Percentiles rank a stretch among this genome's conserved stretches.
Conservation (phyloP, 1,284 basidiomycete species). For the Bjerkandera adusta region DNA sequence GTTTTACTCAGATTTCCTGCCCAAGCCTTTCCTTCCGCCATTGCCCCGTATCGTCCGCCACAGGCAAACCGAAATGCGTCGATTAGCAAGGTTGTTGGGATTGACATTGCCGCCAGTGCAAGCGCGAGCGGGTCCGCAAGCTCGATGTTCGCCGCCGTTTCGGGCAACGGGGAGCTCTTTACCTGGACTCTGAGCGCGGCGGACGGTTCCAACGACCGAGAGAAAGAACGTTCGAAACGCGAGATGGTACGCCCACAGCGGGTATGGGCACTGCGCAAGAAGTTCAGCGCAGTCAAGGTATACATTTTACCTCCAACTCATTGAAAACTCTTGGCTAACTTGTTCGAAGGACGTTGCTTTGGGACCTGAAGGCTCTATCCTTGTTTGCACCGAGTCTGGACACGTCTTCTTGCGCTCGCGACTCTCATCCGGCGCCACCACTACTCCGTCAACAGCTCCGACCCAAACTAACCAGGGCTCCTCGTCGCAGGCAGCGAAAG, state of each 20-base stretch:
- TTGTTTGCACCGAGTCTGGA: constrained; percentile 92
- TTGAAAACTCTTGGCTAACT: neutral
- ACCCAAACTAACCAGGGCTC: neutral
- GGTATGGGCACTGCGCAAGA: constrained; percentile 88
- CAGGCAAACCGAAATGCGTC: constrained; percentile 67
- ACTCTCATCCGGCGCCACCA: constrained; percentile 22
- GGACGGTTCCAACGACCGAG: constrained; percentile 24
- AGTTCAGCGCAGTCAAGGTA: constrained; percentile 82
- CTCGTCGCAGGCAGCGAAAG: constrained; percentile 41
- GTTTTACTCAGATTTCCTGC: constrained; percentile 48
- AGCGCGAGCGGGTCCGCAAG: constrained; percentile 50
- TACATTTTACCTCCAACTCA: constrained; percentile 20
- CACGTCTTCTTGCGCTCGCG: constrained; percentile 89
- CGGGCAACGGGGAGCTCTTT: constrained; percentile 89
- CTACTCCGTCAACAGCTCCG: neutral
- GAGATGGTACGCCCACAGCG: constrained; percentile 77
- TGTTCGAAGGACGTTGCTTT: constrained; percentile 77
- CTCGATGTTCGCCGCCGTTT: constrained; percentile 82
- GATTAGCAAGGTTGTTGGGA: constrained; percentile 76
- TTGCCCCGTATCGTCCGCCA: constrained; percentile 78
- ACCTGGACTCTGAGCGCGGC: constrained; percentile 63
- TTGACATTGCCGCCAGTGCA: neutral
- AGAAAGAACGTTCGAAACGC: constrained; percentile 24
- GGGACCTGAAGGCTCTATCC: constrained; percentile 84
- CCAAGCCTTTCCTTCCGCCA: constrained; percentile 69